Percentiles rank a stretch among this genome's conserved stretches.
These are phyloP conservation scores for Vigna mungo DNA, from an alignment of 306 rosid genomes.

Conservation along the genomic window DNA sequence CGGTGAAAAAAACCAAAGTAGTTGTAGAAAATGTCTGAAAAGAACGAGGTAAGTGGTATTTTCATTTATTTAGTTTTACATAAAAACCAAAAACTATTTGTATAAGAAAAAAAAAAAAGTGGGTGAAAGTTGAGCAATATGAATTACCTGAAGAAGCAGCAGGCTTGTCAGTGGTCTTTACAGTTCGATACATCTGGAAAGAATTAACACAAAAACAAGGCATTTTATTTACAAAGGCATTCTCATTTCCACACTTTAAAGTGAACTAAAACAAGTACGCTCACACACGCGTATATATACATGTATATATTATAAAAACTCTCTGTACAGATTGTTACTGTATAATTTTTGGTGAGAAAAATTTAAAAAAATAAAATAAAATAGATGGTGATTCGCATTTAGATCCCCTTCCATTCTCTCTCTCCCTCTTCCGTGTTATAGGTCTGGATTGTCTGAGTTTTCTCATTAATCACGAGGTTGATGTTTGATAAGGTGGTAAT, in stretches of 20 bases:
- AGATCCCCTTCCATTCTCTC: conserved; percentile 35
- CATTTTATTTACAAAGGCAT: conserved; percentile 18
- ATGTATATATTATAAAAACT: too few species aligned
- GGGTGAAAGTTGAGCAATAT: conserved; percentile 52
- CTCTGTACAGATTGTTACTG: too few species aligned
- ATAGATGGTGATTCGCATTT: conserved; percentile 12
- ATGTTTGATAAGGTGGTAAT: conserved; percentile 62
- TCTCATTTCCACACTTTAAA: conserved; percentile 31
- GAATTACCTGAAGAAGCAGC: conserved; percentile 97
- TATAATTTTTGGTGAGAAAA: not conserved
- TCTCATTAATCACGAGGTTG: conserved; percentile 77
- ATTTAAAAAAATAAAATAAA: not conserved
- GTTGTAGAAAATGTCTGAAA: conserved; percentile 19
- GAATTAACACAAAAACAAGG: conserved; percentile 21
- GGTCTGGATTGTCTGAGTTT: conserved; percentile 48
- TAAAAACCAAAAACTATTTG: not conserved
- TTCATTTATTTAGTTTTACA: not conserved
- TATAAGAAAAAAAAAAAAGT: conserved; percentile 4
- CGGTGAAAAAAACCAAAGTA: conserved; percentile 25
- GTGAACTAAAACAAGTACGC: not conserved
- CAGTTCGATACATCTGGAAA: conserved; percentile 94
- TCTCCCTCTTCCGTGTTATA: not conserved
- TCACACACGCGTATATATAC: not conserved
- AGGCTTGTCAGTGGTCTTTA: conserved; percentile 94
- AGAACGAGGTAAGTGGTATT: conserved; percentile 43